A percentile compares a stretch with the other conserved stretches of the same genome.
Conservation (phyloP, 805 yeast genomes). For the Yarrowia bubula region DNA sequence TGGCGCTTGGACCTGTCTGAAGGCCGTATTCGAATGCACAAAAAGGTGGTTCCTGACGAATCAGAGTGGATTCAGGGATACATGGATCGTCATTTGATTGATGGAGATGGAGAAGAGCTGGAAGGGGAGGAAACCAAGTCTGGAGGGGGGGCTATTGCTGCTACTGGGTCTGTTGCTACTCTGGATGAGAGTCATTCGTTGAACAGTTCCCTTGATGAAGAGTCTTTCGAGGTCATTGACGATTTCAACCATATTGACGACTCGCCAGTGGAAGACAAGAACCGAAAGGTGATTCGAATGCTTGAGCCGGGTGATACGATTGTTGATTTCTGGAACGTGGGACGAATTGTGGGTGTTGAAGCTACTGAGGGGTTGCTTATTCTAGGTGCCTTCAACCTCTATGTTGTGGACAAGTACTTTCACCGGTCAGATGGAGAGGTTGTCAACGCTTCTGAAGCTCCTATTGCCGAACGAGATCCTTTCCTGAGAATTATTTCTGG, state of each 20-base stretch:
- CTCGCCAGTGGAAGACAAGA: conserved; percentile 52
- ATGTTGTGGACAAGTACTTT: conserved; percentile 68
- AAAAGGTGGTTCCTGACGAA: conserved; percentile 55
- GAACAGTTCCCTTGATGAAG: conserved; percentile 17
- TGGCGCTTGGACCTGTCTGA: conserved; percentile 69
- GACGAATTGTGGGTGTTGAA: conserved; percentile 73
- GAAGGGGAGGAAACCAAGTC: background rate
- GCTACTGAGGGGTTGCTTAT: conserved; percentile 74
- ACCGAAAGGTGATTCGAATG: conserved; percentile 69
- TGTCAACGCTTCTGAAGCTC: conserved; percentile 65
- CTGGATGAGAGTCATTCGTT: background rate
- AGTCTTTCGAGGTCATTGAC: conserved; percentile 36
- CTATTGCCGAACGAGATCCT: conserved; percentile 60
- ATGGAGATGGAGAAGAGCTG: background rate
- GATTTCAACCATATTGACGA: conserved; percentile 34
- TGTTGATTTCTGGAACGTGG: conserved; percentile 68
- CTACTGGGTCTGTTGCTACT: background rate
- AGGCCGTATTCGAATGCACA: conserved; percentile 65
- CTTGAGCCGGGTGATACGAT: conserved; percentile 69
- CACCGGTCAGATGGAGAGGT: conserved; percentile 53
- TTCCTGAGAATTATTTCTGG: conserved; percentile 64
- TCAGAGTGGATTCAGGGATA: conserved; percentile 35
- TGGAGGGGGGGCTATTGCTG: background rate
- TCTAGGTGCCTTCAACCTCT: conserved; percentile 61
- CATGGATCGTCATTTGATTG: conserved; percentile 12